phyloP scores from a whole-genome alignment of 2,329 filamentous ascomycete species.

The Fusarium hostae region DNA sequence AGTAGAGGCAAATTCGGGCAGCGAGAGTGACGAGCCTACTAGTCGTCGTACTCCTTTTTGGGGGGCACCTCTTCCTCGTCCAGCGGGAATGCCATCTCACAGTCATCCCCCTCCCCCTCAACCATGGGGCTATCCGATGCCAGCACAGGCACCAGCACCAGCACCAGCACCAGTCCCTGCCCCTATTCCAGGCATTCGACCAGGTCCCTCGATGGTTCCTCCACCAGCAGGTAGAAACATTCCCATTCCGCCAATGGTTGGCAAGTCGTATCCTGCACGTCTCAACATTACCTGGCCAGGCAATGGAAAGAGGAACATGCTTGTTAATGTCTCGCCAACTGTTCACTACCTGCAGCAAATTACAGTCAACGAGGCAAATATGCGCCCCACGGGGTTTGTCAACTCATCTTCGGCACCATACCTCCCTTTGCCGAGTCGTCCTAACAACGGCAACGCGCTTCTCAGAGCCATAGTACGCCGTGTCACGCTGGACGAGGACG shows the following conservation, averaged over 20 bases:
- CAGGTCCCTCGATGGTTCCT: background rate
- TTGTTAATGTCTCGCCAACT: conserved; percentile 43
- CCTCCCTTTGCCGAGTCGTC: conserved; percentile 10
- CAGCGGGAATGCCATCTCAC: conserved; percentile 8
- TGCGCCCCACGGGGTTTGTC: conserved; percentile 25
- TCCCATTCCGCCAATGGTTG: conserved; percentile 8
- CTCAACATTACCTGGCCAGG: conserved; percentile 45
- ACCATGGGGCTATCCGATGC: conserved; percentile 14
- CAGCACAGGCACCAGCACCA: background rate
- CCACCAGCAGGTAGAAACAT: conserved; percentile 11
- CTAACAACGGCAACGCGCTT: background rate
- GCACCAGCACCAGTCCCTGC: conserved; percentile 1
- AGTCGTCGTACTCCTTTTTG: conserved; percentile 13
- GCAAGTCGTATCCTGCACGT: conserved; percentile 37
- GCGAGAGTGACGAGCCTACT: conserved; percentile 10
- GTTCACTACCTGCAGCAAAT: conserved; percentile 49
- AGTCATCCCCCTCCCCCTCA: conserved; percentile 9
- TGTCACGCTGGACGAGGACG: conserved; percentile 36
- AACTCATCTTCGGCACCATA: background rate
- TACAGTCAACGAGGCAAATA: conserved; percentile 36
- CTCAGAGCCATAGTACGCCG: conserved; percentile 34
- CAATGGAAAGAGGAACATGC: conserved; percentile 46
- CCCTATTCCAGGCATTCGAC: conserved; percentile 1
- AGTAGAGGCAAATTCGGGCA: conserved; percentile 16
- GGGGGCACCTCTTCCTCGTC: conserved; percentile 14